These are phyloP conservation scores for Barnettozyma sucrosica DNA, from an alignment of 805 yeast species.

Conservation along the genomic window DNA sequence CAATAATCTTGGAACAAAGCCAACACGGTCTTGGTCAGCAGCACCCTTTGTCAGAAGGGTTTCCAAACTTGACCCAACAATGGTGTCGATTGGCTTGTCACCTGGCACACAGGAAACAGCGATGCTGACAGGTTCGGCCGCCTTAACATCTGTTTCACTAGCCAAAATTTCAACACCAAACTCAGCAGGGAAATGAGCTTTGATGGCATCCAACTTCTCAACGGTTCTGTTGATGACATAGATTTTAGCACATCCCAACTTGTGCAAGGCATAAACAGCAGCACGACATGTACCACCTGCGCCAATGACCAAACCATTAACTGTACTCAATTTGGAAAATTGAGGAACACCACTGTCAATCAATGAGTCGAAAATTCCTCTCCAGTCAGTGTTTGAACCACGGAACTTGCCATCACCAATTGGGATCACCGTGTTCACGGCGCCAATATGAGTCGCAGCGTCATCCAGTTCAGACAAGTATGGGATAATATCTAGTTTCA, in stretches of 20 bases:
- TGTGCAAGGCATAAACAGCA: conserved; percentile 78
- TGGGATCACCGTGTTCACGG: conserved; percentile 82
- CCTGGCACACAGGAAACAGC: conserved; percentile 83
- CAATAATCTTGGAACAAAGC: conserved; percentile 50
- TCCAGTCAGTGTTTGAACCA: conserved; percentile 96
- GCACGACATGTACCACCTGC: conserved; percentile 98
- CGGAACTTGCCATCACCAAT: conserved; percentile 40
- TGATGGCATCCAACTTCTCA: conserved; percentile 55
- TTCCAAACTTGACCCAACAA: conserved; percentile 43
- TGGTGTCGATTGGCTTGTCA: conserved; percentile 57
- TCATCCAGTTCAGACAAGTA: conserved; percentile 59
- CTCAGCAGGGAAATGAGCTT: conserved; percentile 50
- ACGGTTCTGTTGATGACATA: conserved; percentile 78
- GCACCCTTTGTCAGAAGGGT: conserved; percentile 38
- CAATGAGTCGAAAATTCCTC: conserved; percentile 74
- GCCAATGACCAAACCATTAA: conserved; percentile 78
- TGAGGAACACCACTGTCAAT: conserved; percentile 53
- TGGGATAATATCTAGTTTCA: conserved; percentile 74
- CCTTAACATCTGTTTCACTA: conserved; percentile 38
- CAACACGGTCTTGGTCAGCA: conserved; percentile 26
- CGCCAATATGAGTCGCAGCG: conserved; percentile 84
- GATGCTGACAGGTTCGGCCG: conserved; percentile 42
- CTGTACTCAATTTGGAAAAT: conserved; percentile 21
- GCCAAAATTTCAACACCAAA: conserved; percentile 57
- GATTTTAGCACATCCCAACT: conserved; percentile 71